Evolutionary conservation across 441 rosid species (phyloP).

Genomic region (Bocquillonia castaneifolia): DNA sequence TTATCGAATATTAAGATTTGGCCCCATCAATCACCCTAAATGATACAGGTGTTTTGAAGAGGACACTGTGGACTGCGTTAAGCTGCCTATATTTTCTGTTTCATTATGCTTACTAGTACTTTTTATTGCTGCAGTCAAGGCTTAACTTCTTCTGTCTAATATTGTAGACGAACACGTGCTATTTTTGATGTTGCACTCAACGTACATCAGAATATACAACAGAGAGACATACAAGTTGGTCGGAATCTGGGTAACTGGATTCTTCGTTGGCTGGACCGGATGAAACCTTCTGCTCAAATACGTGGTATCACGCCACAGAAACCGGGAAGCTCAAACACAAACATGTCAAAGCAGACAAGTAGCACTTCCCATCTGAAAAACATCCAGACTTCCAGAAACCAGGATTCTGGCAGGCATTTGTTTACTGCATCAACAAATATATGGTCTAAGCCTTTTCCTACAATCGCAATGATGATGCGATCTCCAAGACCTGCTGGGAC

Average conservation of each 20-base stretch:
- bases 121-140: neutral
- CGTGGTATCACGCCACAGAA: constrained; percentile 34
- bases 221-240: constrained; percentile 85
- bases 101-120: neutral
- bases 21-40: neutral
- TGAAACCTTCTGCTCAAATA: constrained; percentile 87
- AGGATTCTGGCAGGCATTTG: constrained; percentile 47
- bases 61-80: neutral
- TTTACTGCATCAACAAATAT: constrained; percentile 43
- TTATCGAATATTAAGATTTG: neutral
- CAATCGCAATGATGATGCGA: constrained; percentile 57
- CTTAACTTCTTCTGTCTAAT: neutral
- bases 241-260: constrained; percentile 80
- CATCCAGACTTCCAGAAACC: constrained; percentile 32
- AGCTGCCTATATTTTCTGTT: neutral
- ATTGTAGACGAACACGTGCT: constrained; percentile 53
- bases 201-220: constrained; percentile 68
- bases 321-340: constrained; percentile 29
- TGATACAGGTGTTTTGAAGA: neutral
- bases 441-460: constrained; percentile 49
- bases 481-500: constrained; percentile 45
- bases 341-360: constrained; percentile 34
- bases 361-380: constrained; percentile 37
- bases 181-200: constrained; percentile 56
- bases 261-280: constrained; percentile 72